Base-by-base conservation (phyloP, 768 basidiomycete species). In the Lactarius quietus region DNA sequence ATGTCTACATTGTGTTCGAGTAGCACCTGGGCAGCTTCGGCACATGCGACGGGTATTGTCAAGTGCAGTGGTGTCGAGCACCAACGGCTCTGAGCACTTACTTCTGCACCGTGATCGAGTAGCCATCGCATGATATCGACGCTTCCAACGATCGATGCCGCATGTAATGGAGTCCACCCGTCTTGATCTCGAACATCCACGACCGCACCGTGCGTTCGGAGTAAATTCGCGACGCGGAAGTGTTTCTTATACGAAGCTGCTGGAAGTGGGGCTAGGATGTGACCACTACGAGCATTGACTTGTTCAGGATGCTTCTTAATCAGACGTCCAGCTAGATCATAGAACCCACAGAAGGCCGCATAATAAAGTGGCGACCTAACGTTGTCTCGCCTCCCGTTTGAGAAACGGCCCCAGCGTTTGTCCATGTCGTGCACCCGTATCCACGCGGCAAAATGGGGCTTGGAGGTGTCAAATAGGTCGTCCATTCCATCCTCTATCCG, bases 21-120 rank as follows among this genome's bases (percentile, higher is more conserved):
- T 23, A 48, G 23, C 12, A 14, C 5, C 12, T 48, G 23, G 10
- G 15, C 14, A 15, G 23, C 45, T 4, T 48, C 45, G 45, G 1
- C 23, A 9, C 3, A 1, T 23, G 0, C 4, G 3, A 3, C 2
- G 12, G 3, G 6, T 48, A 10, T 3, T 10, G 45, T 12, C 6
- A 23, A 3, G 45, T 48, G 12, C 23, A 48, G 23, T 23, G 45
- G 23, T 6, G 23, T 48, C 23, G 12, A 10, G 23, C 5, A n/a
- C n/a, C n/a, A n/a, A n/a, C 10, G 23, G 4, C 10, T 10, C 12
- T 10, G 14, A 26, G 45, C 45, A 48, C 26, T 48, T 5, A 1
- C 0, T 6, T 48, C 45, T 26, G 45, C 45, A 3, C 45, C 45
- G 6, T 48, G 45, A 48, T 48, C 3, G 23, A 48, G 5, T 48